phyloP scores from a whole-genome alignment of 2,329 filamentous ascomycete genomes.

The Colletotrichum viniferum region DNA sequence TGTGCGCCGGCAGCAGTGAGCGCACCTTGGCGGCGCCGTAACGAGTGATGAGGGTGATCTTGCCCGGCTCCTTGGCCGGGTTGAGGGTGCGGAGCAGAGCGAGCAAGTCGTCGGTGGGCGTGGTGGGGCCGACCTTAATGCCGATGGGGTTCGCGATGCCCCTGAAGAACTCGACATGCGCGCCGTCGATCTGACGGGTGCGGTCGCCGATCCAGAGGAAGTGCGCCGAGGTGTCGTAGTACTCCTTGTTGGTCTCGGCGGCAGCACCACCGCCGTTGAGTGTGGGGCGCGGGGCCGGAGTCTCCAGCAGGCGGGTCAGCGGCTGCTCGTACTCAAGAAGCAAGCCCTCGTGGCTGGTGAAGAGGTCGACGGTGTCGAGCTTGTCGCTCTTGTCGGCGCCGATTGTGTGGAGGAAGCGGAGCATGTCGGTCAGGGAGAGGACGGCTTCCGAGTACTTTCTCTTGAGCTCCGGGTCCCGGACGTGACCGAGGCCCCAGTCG shows the following conservation, averaged over 20 bases:
- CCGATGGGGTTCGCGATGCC: slow-evolving; percentile 96
- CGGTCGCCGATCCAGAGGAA: slow-evolving; percentile 99
- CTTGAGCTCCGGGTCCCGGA: slow-evolving; percentile 82
- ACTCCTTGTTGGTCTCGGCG: slow-evolving; percentile 58
- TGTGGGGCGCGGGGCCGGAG: slow-evolving; percentile 49
- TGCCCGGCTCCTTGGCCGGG: slow-evolving; percentile 80
- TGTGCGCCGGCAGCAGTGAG: slow-evolving; percentile 79
- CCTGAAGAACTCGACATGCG: slow-evolving; percentile 96
- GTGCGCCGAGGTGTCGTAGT: slow-evolving; percentile 94
- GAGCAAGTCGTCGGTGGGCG: slow-evolving; percentile 76
- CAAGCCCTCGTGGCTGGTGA: slow-evolving; percentile 93
- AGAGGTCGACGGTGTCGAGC: slow-evolving; percentile 91
- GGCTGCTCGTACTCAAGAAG: slow-evolving; percentile 93
- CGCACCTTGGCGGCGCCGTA: slow-evolving; percentile 84
- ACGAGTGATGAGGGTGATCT: slow-evolving; percentile 94
- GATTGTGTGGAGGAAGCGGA: slow-evolving; percentile 93
- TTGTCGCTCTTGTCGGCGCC: slow-evolving; percentile 85
- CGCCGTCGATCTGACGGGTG: slow-evolving; percentile 89
- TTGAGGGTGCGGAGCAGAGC: slow-evolving; percentile 85
- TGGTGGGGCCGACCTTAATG: slow-evolving; percentile 92
- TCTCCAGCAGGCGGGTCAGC: slow-evolving; percentile 77
- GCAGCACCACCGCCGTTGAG: slow-evolving; percentile 27
- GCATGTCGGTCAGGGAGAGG: slow-evolving; percentile 82
- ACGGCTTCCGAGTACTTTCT: slow-evolving; percentile 87
- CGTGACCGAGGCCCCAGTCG: slow-evolving; percentile 94